Conservation (phyloP, 78 protist species). For the Monocercomonoides exilis region DNA sequence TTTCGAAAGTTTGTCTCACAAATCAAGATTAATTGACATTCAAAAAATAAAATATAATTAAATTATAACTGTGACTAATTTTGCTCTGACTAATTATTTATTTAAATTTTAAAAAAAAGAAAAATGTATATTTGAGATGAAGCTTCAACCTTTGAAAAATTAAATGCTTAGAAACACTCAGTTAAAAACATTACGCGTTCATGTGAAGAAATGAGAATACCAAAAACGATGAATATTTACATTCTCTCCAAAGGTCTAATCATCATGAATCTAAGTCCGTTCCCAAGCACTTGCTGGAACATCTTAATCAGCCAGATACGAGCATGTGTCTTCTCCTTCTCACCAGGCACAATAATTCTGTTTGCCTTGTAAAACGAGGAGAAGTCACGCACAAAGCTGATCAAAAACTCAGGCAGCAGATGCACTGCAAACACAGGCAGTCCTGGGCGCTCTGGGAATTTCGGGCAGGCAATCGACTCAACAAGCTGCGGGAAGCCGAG, state of each 20-base stretch:
- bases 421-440: conserved; percentile 31
- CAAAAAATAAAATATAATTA: too few relatives aligned
- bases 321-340: background rate
- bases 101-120: too few relatives aligned
- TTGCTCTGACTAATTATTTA: too few relatives aligned
- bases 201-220: too few relatives aligned
- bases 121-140: too few relatives aligned
- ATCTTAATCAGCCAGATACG: background rate
- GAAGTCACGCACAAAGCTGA: conserved; percentile 26
- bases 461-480: conserved; percentile 19
- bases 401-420: conserved; percentile 20
- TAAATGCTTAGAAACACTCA: too few relatives aligned
- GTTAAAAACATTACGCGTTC: too few relatives aligned
- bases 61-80: too few relatives aligned
- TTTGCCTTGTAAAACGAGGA: conserved; percentile 37
- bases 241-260: conserved; percentile 31
- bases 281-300: conserved; percentile 20
- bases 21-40: too few relatives aligned
- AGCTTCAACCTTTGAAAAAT: too few relatives aligned
- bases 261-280: conserved; percentile 20
- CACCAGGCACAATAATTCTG: conserved; percentile 14
- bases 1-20: too few relatives aligned
- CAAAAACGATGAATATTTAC: too few relatives aligned
- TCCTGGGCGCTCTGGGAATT: conserved; percentile 1
- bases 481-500: conserved; percentile 3